Evolutionary conservation across 768 basidiomycete genomes (phyloP).

Genomic region (Epithele typhae): DNA sequence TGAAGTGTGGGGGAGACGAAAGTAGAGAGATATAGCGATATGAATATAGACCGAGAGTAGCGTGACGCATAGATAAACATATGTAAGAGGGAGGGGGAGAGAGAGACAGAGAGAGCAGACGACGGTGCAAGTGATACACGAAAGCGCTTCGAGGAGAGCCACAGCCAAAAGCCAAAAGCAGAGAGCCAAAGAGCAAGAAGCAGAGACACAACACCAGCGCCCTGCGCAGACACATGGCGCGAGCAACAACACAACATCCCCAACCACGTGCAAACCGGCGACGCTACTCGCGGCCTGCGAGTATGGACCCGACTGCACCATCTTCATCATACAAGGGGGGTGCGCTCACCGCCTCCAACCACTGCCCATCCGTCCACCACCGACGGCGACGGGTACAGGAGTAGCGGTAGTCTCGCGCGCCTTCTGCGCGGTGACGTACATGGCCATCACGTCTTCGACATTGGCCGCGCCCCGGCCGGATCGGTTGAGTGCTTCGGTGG

Average conservation of each 20-base stretch:
- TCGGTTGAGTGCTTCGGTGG: neutral
- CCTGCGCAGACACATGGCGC: neutral
- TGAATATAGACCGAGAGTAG: neutral
- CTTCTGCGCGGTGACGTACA: slow-evolving; percentile 13
- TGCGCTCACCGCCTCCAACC: slow-evolving; percentile 5
- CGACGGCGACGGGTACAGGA: too few species aligned
- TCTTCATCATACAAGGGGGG: too few species aligned
- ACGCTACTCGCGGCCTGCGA: too few species aligned
- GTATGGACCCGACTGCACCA: too few species aligned
- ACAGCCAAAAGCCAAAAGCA: too few species aligned
- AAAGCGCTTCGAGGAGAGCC: neutral
- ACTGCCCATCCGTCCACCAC: slow-evolving; percentile 6
- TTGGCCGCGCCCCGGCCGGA: neutral
- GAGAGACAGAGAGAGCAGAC: too few species aligned
- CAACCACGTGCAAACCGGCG: too few species aligned
- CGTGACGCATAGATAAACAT: neutral
- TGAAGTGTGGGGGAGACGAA: neutral
- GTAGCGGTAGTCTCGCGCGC: slow-evolving; percentile 15
- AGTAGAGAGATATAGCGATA: neutral
- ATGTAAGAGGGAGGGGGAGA: neutral
- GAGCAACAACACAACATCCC: neutral
- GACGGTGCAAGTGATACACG: neutral
- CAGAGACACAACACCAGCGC: neutral
- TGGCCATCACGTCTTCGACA: slow-evolving; percentile 13
- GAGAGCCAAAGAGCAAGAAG: neutral